phyloP scores from a whole-genome alignment of 805 yeast genomes.

The Candida tallmaniae region DNA sequence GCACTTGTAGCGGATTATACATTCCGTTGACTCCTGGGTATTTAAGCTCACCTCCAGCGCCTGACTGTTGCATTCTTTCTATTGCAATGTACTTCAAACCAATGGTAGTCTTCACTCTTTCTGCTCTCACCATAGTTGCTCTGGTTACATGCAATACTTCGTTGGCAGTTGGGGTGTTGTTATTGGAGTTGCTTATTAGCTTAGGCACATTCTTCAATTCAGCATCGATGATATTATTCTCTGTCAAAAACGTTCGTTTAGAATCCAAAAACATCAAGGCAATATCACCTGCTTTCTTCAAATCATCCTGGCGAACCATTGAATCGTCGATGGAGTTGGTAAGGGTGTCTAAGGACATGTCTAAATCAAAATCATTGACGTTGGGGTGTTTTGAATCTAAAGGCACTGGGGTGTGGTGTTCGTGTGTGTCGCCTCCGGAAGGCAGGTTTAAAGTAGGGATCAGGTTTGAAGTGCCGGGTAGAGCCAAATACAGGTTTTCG shows the following conservation, averaged over 20 bases:
- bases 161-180: background rate
- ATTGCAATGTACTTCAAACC: conserved; percentile 47
- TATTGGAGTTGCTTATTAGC: background rate
- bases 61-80: conserved; percentile 33
- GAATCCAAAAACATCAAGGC: conserved; percentile 39
- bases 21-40: conserved; percentile 58
- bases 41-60: conserved; percentile 9
- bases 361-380: background rate
- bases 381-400: background rate
- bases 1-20: conserved; percentile 80
- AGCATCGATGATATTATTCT: conserved; percentile 36
- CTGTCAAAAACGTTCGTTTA: conserved; percentile 38
- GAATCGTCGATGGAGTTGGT: background rate
- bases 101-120: conserved; percentile 43
- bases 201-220: background rate
- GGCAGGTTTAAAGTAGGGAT: no score
- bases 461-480: no score
- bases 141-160: conserved; percentile 21
- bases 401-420: background rate
- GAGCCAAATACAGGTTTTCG: no score
- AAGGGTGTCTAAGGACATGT: background rate
- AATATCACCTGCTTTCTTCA: conserved; percentile 21
- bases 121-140: conserved; percentile 42
- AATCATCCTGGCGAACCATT: conserved; percentile 4
- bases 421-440: no score